Percentiles rank a stretch among this genome's conserved stretches.
Conservation (phyloP, 1,139 yeast genomes). For the Scheffersomyces insectosa region DNA sequence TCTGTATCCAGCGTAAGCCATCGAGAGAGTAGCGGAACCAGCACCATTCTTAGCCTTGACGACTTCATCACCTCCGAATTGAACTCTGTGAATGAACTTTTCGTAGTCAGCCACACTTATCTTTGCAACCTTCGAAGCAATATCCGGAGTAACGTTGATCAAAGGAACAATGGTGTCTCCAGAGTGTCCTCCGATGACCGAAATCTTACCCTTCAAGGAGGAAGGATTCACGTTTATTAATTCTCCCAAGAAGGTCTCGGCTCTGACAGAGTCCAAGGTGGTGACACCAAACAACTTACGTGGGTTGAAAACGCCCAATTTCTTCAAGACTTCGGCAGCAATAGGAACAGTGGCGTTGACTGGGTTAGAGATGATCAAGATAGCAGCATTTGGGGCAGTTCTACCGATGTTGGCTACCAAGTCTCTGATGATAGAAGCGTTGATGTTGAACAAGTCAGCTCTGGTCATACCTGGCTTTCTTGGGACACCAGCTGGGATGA, state of each 20-base stretch:
- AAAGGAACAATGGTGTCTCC: constrained; percentile 75
- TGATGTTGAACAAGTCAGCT: constrained; percentile 72
- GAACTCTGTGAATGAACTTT: constrained; percentile 59
- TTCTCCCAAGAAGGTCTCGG: constrained; percentile 61
- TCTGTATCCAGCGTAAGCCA: constrained; percentile 77
- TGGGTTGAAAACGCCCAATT: constrained; percentile 62
- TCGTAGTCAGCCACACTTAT: constrained; percentile 36
- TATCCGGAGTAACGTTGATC: constrained; percentile 27
- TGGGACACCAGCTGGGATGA: constrained; percentile 83
- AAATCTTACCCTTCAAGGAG: constrained; percentile 48
- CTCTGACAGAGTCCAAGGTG: constrained; percentile 68
- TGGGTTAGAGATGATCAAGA: constrained; percentile 72
- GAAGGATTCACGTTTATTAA: constrained; percentile 37
- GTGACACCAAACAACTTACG: constrained; percentile 71
- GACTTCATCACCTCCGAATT: constrained; percentile 79
- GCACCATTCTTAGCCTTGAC: constrained; percentile 76
- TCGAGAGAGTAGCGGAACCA: constrained; percentile 75
- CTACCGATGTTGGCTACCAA: constrained; percentile 60
- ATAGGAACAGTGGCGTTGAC: constrained; percentile 77
- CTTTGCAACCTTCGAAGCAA: constrained; percentile 29
- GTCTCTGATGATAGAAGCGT: constrained; percentile 66
- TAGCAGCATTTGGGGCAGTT: constrained; percentile 60
- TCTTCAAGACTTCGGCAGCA: constrained; percentile 69
- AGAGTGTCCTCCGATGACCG: constrained; percentile 76
- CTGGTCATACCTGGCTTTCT: constrained; percentile 82